Evolutionary conservation across 306 rosid genomes (phyloP).

Genomic region (Betula pendula): DNA sequence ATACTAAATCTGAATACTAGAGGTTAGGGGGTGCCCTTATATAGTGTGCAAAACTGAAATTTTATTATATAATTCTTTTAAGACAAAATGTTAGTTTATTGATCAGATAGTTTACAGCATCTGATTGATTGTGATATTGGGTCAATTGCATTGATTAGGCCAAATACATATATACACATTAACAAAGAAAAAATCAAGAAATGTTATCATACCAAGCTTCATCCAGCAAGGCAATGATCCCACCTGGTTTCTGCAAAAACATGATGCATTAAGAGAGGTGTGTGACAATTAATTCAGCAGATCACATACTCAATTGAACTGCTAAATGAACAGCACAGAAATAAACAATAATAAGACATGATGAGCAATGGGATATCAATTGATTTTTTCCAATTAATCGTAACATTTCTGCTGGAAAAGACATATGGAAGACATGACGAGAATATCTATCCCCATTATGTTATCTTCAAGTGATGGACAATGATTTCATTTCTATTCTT

Average conservation of each 20-base stretch:
- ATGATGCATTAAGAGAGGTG: slow-evolving; percentile 12
- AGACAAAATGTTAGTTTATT: neutral
- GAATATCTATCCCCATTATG: neutral
- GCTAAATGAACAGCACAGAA: slow-evolving; percentile 14
- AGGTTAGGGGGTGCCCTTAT: neutral
- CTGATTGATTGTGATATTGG: neutral
- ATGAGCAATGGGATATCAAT: neutral
- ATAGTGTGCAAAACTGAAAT: neutral
- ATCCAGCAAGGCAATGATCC: slow-evolving; percentile 84
- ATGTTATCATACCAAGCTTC: slow-evolving; percentile 83
- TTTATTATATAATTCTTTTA: too few species aligned
- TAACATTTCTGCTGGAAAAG: neutral
- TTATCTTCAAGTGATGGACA: neutral
- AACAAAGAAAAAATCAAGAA: slow-evolving; percentile 23
- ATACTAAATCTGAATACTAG: neutral
- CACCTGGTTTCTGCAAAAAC: slow-evolving; percentile 85
- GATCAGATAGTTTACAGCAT: neutral
- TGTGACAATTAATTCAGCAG: slow-evolving; percentile 23
- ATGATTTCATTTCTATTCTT: neutral
- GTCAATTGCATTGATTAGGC: slow-evolving; percentile 1
- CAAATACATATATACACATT: slow-evolving; percentile 3
- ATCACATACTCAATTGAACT: slow-evolving; percentile 3
- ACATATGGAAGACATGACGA: neutral
- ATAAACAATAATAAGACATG: slow-evolving; percentile 24
- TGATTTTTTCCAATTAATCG: neutral